phyloP scores from a whole-genome alignment of 1,139 yeast genomes.

The Blastobotrys persicus region DNA sequence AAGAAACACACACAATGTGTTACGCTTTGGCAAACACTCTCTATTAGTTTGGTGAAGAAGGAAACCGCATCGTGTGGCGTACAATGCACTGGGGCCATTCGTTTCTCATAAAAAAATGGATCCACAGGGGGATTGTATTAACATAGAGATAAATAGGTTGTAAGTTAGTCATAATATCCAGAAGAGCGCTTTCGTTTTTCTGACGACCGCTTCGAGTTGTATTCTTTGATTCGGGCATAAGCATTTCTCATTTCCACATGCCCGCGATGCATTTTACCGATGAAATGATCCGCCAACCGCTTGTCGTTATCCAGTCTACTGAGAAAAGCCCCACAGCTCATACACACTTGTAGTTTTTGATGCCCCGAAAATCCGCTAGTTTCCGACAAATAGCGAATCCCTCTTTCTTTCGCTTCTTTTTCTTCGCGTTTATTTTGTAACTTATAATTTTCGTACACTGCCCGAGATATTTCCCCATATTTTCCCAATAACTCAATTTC shows the following conservation, averaged over 20 bases:
- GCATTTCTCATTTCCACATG: slow-evolving; percentile 71
- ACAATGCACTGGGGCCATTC: too few relatives aligned
- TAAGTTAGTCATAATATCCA: neutral
- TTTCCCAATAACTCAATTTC: slow-evolving; percentile 62
- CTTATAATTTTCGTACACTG: slow-evolving; percentile 46
- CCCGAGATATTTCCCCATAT: slow-evolving; percentile 51
- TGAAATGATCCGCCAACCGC: slow-evolving; percentile 85
- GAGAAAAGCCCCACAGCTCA: slow-evolving; percentile 85
- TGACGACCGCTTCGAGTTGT: slow-evolving; percentile 24
- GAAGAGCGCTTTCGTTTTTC: slow-evolving; percentile 11
- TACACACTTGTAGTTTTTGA: slow-evolving; percentile 89
- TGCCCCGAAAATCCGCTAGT: slow-evolving; percentile 83
- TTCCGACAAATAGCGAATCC: slow-evolving; percentile 61
- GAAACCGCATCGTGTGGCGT: too few relatives aligned
- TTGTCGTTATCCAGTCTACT: slow-evolving; percentile 86
- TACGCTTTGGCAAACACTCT: neutral
- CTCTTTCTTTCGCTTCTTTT: slow-evolving; percentile 43
- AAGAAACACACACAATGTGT: too few relatives aligned
- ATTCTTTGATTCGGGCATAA: slow-evolving; percentile 48
- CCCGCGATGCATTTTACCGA: slow-evolving; percentile 84
- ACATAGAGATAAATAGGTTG: neutral
- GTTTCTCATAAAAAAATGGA: too few relatives aligned
- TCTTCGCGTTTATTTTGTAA: slow-evolving; percentile 44
- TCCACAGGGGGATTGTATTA: too few relatives aligned
- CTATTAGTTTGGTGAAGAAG: too few relatives aligned